phyloP scores from a whole-genome alignment of 495 filamentous ascomycete species.

The Tuber brumale region DNA sequence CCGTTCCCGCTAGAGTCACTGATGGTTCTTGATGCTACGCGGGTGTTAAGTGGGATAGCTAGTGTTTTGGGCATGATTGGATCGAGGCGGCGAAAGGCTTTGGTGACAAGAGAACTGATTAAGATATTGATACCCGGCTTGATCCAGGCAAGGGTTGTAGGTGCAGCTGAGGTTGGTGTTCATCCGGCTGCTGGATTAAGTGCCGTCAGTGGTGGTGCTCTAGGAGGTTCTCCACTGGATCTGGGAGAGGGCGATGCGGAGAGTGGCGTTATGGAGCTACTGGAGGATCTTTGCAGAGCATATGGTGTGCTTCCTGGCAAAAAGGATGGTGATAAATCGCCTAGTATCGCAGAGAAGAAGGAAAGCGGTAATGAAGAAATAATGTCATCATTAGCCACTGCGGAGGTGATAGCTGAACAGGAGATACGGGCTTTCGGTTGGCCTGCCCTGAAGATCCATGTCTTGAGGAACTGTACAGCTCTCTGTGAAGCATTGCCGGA shows the following conservation, averaged over 20 bases:
- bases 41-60: conserved; percentile 73
- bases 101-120: conserved; percentile 77
- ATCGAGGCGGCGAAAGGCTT: conserved; percentile 75
- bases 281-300: conserved; percentile 49
- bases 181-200: conserved; percentile 74
- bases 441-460: conserved; percentile 67
- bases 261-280: conserved; percentile 57
- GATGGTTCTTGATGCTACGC: conserved; percentile 46
- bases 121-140: conserved; percentile 74
- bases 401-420: conserved; percentile 47
- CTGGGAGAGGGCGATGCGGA: conserved; percentile 70
- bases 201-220: conserved; percentile 36
- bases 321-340: conserved; percentile 5
- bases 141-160: conserved; percentile 84
- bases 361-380: conserved; percentile 14
- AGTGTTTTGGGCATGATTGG: conserved; percentile 69
- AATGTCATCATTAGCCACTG: conserved; percentile 38
- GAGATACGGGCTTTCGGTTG: conserved; percentile 57
- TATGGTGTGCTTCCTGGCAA: conserved; percentile 43
- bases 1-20: conserved; percentile 39
- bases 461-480: conserved; percentile 76
- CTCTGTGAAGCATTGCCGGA: conserved; percentile 91
- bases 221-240: conserved; percentile 51
- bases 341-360: conserved; percentile 10
- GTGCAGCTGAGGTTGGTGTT: conserved; percentile 88